Base-by-base conservation (phyloP, 2,329 filamentous ascomycete species). In the Nemania sp. region DNA sequence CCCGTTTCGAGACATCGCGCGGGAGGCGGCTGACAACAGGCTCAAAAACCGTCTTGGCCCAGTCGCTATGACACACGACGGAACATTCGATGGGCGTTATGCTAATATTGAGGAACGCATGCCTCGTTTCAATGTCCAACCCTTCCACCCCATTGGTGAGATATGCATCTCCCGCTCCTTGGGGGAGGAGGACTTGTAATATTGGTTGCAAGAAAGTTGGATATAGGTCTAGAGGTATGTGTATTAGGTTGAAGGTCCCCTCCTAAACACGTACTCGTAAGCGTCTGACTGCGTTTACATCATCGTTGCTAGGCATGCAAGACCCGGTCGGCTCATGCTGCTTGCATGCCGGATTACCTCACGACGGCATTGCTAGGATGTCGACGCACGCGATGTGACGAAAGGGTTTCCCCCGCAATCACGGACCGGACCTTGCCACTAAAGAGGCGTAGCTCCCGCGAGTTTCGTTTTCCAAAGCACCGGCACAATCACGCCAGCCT, bases 21-120 rank as follows among this genome's bases (percentile, higher is more conserved):
- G 90, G 86, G 10, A 97, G 85, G 3, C 83, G 82, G 58, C 86
- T 82, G 65, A 95, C 87, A 62, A 90, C 83, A 0, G 94, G 93
- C 61, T 88, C 83, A 75, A 98, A 97, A 65, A 97, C 87, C 62
- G 88, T 86, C 54, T 88, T 84, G 6, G 93, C 92, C 81, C 93
- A 91, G 49, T 88, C 85, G 67, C 89, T 88, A 70, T 95, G 92
- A 77, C 95, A 98, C 62, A 97, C 93, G 60, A 99, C 87, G 3
- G 94, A 97, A 81, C 93, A 97, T 80, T 98, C 96, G 63, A 97
- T 88, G 0, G 94, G 93, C 0, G 94, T 98, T 75, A 98, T 88
- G 70, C 93, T 97, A 73, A 99, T 90, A 79, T 98, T 98, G 78
- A 98, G 87, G 80, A 99, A 98, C 52, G 90, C 89, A 80, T 96